Evolutionary conservation across 1,284 basidiomycete genomes (phyloP).

Genomic region (Ganoderma meredithae): DNA sequence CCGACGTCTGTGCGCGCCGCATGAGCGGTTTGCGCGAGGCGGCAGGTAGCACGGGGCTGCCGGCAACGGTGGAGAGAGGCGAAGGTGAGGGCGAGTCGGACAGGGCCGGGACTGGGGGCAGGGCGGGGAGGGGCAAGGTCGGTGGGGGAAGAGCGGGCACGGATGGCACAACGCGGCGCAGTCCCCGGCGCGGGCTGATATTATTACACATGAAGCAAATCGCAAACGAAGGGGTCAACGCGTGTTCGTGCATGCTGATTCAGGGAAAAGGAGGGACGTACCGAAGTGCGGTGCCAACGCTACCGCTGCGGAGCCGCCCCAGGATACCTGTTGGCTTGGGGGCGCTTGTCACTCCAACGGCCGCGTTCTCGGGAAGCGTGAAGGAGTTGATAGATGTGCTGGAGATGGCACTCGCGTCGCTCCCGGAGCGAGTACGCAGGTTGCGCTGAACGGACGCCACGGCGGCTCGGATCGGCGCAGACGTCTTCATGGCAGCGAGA

Average conservation of each 20-base stretch:
- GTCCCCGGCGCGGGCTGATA: constrained; percentile 25
- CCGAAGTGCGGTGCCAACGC: constrained; percentile 39
- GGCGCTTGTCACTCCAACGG: constrained; percentile 11
- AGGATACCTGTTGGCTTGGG: constrained; percentile 31
- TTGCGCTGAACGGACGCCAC: constrained; percentile 32
- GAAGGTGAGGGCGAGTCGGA: constrained; percentile 24
- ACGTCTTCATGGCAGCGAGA: constrained; percentile 36
- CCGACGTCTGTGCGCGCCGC: constrained; percentile 35
- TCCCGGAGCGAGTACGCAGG: constrained; percentile 37
- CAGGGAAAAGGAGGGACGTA: constrained; percentile 23
- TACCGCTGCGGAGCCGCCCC: constrained; percentile 40
- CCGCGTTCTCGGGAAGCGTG: constrained; percentile 13
- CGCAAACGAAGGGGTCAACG: background rate
- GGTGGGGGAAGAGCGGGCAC: constrained; percentile 13
- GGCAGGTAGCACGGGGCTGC: constrained; percentile 25
- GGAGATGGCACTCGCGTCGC: constrained; percentile 34
- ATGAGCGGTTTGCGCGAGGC: constrained; percentile 34
- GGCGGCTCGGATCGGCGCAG: constrained; percentile 27
- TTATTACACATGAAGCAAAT: background rate
- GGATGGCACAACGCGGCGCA: constrained; percentile 27
- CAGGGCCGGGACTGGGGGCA: constrained; percentile 23
- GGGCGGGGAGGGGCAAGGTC: constrained; percentile 20
- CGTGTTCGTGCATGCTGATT: background rate
- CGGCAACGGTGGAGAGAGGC: constrained; percentile 29
- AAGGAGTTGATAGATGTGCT: constrained; percentile 24